Evolutionary conservation across 1,284 basidiomycete species (phyloP), one percentile per base, ranked within the genome.

Genomic region (Ganoderma resinaceum): DNA sequence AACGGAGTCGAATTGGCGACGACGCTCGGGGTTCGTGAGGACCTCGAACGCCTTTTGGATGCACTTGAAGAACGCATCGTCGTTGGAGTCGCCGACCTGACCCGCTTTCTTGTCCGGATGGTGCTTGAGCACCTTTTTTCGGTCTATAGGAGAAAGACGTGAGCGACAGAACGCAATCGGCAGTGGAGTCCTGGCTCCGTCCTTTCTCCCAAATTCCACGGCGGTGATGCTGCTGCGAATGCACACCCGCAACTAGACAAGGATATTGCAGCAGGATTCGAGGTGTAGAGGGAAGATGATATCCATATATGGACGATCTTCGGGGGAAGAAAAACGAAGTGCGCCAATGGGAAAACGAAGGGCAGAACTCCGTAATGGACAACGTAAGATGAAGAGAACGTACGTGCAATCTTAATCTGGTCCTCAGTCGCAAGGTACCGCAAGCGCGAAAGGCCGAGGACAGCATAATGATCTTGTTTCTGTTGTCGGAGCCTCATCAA

Each of bases 51-150:
- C 96, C 82, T 99, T 99, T 83, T 95, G 92, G 76, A 99, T 98
- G 80, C 97, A 99, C 84, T 99, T 99, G 94, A 99, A 99, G 88
- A 99, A 99, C 4, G 92, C 91, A 79, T 99, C 97, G 82, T 99
- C 97, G 84, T 98, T 98, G 66, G 89, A 87, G 67, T 90, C 87
- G 72, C 90, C 91, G 1, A 87, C 84, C 23, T 84, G 79, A 58
- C 89, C 89, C 16, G 95, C 97, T 82, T 99, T 99, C 85, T 99
- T 99, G 85, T 99, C 97, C 0, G 97, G 97, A 82, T 99, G 97
- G 82, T 99, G 97, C 81, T 97, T 97, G 67, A 99, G 91, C 42
- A 99, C 97, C 85, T 99, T 99, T 86, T 97, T 97, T 77, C 97
- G 95, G 85, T 98, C 94, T 96, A 75, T 14, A 33, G 8, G 67